Percentiles rank a stretch among this genome's conserved stretches.
These are phyloP conservation scores for Fusarium sp. DNA, from an alignment of 2,329 filamentous ascomycete species.

Conservation along the genomic window DNA sequence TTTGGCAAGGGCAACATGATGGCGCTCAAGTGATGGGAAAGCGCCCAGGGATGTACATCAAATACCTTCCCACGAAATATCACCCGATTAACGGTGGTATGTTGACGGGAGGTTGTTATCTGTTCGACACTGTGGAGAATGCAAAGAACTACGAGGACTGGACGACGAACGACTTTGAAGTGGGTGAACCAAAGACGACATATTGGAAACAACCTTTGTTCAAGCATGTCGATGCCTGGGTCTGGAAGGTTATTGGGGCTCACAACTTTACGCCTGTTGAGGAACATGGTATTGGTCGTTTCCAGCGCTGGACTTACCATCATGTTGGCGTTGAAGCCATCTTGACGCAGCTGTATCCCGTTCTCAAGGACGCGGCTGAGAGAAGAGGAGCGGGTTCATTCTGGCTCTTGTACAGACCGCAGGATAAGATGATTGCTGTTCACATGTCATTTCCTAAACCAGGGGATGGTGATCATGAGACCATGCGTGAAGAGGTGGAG, in stretches of 20 bases:
- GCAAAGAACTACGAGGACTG: constrained; percentile 29
- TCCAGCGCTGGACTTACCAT: constrained; percentile 39
- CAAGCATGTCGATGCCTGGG: constrained; percentile 20
- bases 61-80: constrained; percentile 32
- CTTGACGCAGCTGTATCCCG: constrained; percentile 36
- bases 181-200: constrained; percentile 36
- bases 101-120: constrained; percentile 33
- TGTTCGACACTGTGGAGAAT: constrained; percentile 32
- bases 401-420: constrained; percentile 32
- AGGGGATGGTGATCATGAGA: constrained; percentile 2
- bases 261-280: constrained; percentile 30
- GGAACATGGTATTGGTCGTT: constrained; percentile 26
- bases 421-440: constrained; percentile 30
- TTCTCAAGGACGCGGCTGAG: constrained; percentile 31
- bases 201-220: constrained; percentile 43
- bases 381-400: constrained; percentile 27
- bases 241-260: constrained; percentile 38
- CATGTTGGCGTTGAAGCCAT: constrained; percentile 17
- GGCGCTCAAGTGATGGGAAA: constrained; percentile 35
- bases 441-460: constrained; percentile 34
- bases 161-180: constrained; percentile 40
- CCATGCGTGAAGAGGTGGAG: not conserved
- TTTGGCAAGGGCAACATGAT: constrained; percentile 34
- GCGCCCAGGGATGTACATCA: constrained; percentile 38
- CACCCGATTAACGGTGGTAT: constrained; percentile 34